A percentile compares a stretch with the other conserved stretches of the same genome.
Evolutionary conservation across 2,329 filamentous ascomycete genomes (phyloP).

Genomic region (Paecilomyces sp.): DNA sequence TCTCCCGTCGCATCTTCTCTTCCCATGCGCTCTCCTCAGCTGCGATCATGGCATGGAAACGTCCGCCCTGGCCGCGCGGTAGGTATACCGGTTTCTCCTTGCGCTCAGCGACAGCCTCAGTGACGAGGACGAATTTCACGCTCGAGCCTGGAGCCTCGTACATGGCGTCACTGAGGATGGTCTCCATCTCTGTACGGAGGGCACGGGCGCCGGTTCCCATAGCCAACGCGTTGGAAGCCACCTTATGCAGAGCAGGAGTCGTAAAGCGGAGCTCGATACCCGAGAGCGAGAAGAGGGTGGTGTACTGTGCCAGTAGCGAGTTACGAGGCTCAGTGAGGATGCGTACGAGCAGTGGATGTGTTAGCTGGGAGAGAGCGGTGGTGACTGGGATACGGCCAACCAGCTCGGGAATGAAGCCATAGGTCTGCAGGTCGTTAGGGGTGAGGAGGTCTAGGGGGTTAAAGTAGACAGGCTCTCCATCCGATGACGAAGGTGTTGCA

Average conservation of each 20-base stretch:
- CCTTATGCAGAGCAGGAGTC: conserved; percentile 67
- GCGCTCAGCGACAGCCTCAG: conserved; percentile 60
- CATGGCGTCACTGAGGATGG: conserved; percentile 70
- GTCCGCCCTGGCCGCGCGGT: conserved; percentile 43
- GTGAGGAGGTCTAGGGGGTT: conserved; percentile 65
- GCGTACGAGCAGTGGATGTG: conserved; percentile 62
- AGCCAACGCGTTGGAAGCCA: conserved; percentile 62
- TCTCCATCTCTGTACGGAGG: conserved; percentile 73
- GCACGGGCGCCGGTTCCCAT: conserved; percentile 76
- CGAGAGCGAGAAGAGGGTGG: conserved; percentile 75
- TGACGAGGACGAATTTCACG: conserved; percentile 67
- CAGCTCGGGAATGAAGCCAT: conserved; percentile 90
- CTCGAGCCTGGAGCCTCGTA: conserved; percentile 64
- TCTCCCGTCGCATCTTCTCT: conserved; percentile 28
- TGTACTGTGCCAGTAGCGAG: conserved; percentile 80
- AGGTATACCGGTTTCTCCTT: conserved; percentile 50
- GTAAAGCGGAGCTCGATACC: conserved; percentile 75
- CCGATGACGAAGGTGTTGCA: conserved; percentile 40
- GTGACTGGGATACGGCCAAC: conserved; percentile 91
- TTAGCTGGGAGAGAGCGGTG: conserved; percentile 73
- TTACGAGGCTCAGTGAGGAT: conserved; percentile 92
- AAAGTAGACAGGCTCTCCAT: conserved; percentile 42
- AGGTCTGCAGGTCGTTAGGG: conserved; percentile 70
- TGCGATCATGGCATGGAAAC: conserved; percentile 45
- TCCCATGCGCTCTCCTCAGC: conserved; percentile 46